phyloP scores from a whole-genome alignment of 2,329 filamentous ascomycete genomes.

The Aspergillus carbonarius region DNA sequence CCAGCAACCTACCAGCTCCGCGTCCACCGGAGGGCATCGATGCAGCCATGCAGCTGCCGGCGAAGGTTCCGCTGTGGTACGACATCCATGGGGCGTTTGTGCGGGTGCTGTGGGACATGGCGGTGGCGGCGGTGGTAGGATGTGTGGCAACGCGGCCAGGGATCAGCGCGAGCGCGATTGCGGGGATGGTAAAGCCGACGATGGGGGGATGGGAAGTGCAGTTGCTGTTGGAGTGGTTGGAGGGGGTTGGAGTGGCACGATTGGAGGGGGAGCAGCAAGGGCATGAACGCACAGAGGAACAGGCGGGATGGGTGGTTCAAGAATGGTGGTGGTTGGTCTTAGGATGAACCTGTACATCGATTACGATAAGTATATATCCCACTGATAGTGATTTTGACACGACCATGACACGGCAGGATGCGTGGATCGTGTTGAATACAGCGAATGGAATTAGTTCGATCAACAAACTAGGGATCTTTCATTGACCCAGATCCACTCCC shows the following conservation, averaged over 20 bases:
- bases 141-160: slow-evolving; percentile 45
- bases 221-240: slow-evolving; percentile 43
- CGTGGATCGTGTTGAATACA: too few relatives aligned
- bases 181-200: slow-evolving; percentile 38
- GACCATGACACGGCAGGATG: too few relatives aligned
- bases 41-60: slow-evolving; percentile 10
- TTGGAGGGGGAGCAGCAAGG: slow-evolving; percentile 4
- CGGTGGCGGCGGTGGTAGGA: slow-evolving; percentile 42
- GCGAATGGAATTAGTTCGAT: too few relatives aligned
- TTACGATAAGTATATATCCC: too few relatives aligned
- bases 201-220: slow-evolving; percentile 45
- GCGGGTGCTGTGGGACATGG: slow-evolving; percentile 43
- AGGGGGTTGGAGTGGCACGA: slow-evolving; percentile 23
- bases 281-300: slow-evolving; percentile 1
- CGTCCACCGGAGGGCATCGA: slow-evolving; percentile 15
- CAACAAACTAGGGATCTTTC: too few relatives aligned
- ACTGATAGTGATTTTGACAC: too few relatives aligned
- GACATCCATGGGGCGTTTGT: slow-evolving; percentile 47
- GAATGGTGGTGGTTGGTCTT: slow-evolving; percentile 47
- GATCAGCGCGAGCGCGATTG: slow-evolving; percentile 34
- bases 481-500: too few relatives aligned
- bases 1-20: slow-evolving; percentile 26
- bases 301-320: slow-evolving; percentile 32
- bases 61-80: slow-evolving; percentile 48
- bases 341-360: background rate